phyloP scores from a whole-genome alignment of 805 yeast species.

The Priceomyces carsonii region DNA sequence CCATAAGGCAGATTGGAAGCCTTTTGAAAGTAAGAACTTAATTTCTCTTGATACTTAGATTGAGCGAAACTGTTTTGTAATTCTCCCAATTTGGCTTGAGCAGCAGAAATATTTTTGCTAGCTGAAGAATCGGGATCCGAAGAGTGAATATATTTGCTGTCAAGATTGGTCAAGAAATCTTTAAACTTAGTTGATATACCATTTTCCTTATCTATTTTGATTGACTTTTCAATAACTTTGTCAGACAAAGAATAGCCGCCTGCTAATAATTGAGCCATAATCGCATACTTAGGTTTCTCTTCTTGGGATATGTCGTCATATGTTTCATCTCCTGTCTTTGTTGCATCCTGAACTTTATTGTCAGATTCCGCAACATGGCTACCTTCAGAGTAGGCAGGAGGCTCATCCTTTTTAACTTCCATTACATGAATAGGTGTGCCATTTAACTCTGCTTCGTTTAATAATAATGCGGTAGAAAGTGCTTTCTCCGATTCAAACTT shows the following conservation, averaged over 20 bases:
- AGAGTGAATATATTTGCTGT: conserved; percentile 57
- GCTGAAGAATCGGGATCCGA: conserved; percentile 50
- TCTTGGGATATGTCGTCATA: conserved; percentile 66
- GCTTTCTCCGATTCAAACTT: conserved; percentile 61
- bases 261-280: conserved; percentile 73
- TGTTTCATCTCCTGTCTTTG: conserved; percentile 27
- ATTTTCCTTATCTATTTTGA: conserved; percentile 62
- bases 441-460: conserved; percentile 74
- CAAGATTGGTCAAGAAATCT: conserved; percentile 54
- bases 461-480: conserved; percentile 65
- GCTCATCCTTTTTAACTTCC: conserved; percentile 12
- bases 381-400: conserved; percentile 12
- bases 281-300: conserved; percentile 72
- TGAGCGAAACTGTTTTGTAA: conserved; percentile 33
- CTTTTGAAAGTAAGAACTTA: conserved; percentile 48
- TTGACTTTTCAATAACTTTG: conserved; percentile 56
- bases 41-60: conserved; percentile 32
- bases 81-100: conserved; percentile 43
- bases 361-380: conserved; percentile 14
- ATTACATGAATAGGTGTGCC: conserved; percentile 53
- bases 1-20: conserved; percentile 54
- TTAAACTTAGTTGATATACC: conserved; percentile 62
- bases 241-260: conserved; percentile 74
- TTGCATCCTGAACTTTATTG: conserved; percentile 18
- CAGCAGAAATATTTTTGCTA: conserved; percentile 31